Percentiles rank a stretch among this genome's conserved stretches.
These are phyloP conservation scores for Hypoxylon fuscum DNA, from an alignment of 495 filamentous ascomycete genomes.

Conservation along the genomic window DNA sequence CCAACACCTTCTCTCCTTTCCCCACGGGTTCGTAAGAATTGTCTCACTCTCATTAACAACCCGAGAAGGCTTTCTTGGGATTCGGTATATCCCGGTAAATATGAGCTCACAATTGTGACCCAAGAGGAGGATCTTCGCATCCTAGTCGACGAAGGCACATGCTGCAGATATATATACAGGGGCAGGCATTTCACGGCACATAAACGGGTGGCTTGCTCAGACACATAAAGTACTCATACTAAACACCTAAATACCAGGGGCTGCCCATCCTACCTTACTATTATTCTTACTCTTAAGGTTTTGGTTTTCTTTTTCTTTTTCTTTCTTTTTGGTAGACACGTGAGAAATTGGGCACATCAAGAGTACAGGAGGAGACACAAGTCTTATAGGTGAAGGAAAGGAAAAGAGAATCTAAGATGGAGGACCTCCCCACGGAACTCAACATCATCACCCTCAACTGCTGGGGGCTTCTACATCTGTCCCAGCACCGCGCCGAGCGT, in stretches of 20 bases:
- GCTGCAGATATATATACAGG: not conserved
- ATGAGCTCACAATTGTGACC: not conserved
- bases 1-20: not conserved
- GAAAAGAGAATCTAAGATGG: constrained; percentile 38
- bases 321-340: not conserved
- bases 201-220: not conserved
- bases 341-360: not conserved
- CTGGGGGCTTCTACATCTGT: constrained; percentile 93
- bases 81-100: not conserved
- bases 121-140: constrained; percentile 21
- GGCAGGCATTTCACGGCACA: not conserved
- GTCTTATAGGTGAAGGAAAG: not conserved
- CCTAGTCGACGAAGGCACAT: constrained; percentile 13
- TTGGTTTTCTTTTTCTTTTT: too few species aligned
- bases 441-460: constrained; percentile 89
- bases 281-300: not conserved
- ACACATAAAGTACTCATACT: not conserved
- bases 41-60: not conserved
- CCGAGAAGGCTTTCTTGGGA: too few species aligned
- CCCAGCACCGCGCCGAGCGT: constrained; percentile 80
- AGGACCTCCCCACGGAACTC: constrained; percentile 61
- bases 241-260: not conserved
- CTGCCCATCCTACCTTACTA: too few species aligned
- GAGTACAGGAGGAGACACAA: not conserved
- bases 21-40: not conserved